Evolutionary conservation across 176 grass and related monocot genomes (phyloP).

Genomic region (Phoenix dactylifera): DNA sequence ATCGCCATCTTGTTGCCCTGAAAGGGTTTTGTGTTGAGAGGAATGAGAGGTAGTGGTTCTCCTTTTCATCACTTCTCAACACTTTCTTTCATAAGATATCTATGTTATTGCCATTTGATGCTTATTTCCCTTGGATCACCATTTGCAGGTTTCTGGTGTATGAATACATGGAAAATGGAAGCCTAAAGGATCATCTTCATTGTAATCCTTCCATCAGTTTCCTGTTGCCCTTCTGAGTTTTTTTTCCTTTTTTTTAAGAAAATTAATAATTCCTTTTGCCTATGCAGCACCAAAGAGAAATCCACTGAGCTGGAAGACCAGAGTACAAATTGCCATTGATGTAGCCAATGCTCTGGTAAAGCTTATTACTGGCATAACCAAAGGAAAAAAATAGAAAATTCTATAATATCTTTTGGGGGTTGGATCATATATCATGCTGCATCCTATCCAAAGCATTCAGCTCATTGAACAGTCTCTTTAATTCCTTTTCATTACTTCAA

Average conservation of each 20-base stretch:
- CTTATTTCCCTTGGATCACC: background rate
- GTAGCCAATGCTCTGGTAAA: slow-evolving; percentile 94
- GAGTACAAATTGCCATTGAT: slow-evolving; percentile 78
- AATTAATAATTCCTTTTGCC: slow-evolving; percentile 1
- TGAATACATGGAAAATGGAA: slow-evolving; percentile 98
- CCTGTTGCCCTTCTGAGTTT: slow-evolving; percentile 5
- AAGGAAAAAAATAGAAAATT: no score
- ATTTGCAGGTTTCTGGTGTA: slow-evolving; percentile 80
- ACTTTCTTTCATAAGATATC: background rate
- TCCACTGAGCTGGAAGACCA: slow-evolving; percentile 59
- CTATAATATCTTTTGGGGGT: background rate
- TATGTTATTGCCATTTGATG: background rate
- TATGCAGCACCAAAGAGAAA: slow-evolving; percentile 57
- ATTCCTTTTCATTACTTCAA: no score
- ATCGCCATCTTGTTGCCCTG: slow-evolving; percentile 90
- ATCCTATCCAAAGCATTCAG: background rate
- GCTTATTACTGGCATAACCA: background rate
- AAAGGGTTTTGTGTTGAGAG: slow-evolving; percentile 87
- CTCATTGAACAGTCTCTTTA: no score
- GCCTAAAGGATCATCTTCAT: slow-evolving; percentile 91
- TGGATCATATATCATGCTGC: background rate
- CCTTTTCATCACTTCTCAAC: background rate
- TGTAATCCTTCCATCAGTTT: slow-evolving; percentile 30
- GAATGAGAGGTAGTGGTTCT: slow-evolving; percentile 58
- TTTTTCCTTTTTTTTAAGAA: background rate